These are phyloP conservation scores for Pythium periplocum DNA, from an alignment of 352 stramenopile species.

Conservation along the genomic window DNA sequence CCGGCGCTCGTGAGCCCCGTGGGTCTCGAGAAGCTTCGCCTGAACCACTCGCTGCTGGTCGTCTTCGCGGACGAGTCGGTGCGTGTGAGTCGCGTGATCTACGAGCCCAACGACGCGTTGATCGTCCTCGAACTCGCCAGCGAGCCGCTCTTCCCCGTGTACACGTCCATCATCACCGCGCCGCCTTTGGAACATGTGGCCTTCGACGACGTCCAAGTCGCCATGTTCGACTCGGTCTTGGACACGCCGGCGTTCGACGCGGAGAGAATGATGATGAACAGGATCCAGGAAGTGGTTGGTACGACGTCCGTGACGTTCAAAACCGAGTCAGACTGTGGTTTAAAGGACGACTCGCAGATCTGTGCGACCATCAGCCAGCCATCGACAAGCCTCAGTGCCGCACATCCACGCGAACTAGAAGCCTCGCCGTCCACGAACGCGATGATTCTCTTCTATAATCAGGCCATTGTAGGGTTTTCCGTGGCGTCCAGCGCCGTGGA, in stretches of 20 bases:
- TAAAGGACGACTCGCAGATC: not conserved
- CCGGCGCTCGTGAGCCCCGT: constrained; percentile 4
- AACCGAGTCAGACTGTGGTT: not conserved
- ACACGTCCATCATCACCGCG: constrained; percentile 10
- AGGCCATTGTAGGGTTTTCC: constrained; percentile 13
- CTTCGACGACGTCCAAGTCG: constrained; percentile 7
- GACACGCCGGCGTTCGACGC: constrained; percentile 1
- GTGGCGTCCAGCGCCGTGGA: not conserved
- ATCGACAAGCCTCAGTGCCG: not conserved
- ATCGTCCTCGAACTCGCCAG: constrained; percentile 14
- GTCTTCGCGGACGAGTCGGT: constrained; percentile 6
- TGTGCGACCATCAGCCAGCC: not conserved
- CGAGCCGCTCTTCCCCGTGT: not conserved
- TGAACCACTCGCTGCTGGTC: not conserved
- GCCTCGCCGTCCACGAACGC: not conserved
- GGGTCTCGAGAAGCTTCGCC: constrained; percentile 3
- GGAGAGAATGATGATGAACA: not conserved
- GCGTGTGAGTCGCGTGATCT: constrained; percentile 7
- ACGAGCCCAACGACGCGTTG: constrained; percentile 13
- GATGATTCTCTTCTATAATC: constrained; percentile 12
- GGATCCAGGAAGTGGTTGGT: not conserved
- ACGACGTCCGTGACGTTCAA: constrained; percentile 2
- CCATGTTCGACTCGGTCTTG: constrained; percentile 4
- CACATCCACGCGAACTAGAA: not conserved
- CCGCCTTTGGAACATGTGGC: constrained; percentile 10